Percentiles rank a stretch among this genome's conserved stretches.
phyloP scores from a whole-genome alignment of 2,329 filamentous ascomycete genomes.

The Talaromyces atroroseus region DNA sequence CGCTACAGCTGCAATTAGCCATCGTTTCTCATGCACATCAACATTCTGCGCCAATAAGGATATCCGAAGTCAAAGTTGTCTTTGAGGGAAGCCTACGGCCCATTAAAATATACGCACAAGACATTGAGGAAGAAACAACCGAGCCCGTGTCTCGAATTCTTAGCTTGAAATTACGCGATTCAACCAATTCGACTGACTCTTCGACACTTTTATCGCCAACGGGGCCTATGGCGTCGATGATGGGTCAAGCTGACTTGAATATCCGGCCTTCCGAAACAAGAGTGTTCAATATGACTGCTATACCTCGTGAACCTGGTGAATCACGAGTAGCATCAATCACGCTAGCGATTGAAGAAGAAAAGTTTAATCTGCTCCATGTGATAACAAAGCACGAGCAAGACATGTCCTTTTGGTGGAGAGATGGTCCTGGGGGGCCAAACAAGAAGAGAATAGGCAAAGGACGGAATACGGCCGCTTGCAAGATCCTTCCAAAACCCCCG shows the following conservation, averaged over 20 bases:
- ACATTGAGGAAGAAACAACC: slow-evolving; percentile 20
- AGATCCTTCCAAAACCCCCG: slow-evolving; percentile 80
- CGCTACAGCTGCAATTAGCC: slow-evolving; percentile 51
- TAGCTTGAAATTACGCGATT: slow-evolving; percentile 31
- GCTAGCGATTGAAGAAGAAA: slow-evolving; percentile 57
- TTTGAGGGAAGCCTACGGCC: slow-evolving; percentile 48
- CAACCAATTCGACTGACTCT: slow-evolving; percentile 23
- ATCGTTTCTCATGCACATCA: slow-evolving; percentile 46
- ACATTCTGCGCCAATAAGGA: slow-evolving; percentile 41
- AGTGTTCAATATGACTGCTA: slow-evolving; percentile 65
- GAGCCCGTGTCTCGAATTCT: slow-evolving; percentile 24
- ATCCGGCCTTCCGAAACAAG: slow-evolving; percentile 62
- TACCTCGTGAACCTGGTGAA: slow-evolving; percentile 76
- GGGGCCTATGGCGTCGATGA: slow-evolving; percentile 38
- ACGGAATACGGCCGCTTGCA: slow-evolving; percentile 53
- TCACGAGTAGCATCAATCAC: slow-evolving; percentile 60
- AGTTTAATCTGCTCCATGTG: slow-evolving; percentile 63
- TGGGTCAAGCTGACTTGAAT: slow-evolving; percentile 58
- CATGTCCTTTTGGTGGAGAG: slow-evolving; percentile 36
- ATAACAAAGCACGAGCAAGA: slow-evolving; percentile 38
- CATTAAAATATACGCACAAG: slow-evolving; percentile 35
- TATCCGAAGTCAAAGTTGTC: slow-evolving; percentile 47
- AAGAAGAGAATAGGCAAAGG: slow-evolving; percentile 40
- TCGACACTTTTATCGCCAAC: slow-evolving; percentile 28
- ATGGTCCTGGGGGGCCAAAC: slow-evolving; percentile 29